Evolutionary conservation across 257 asterid species (phyloP), one percentile per base, ranked within the genome.

Genomic region (Asclepias syriaca): DNA sequence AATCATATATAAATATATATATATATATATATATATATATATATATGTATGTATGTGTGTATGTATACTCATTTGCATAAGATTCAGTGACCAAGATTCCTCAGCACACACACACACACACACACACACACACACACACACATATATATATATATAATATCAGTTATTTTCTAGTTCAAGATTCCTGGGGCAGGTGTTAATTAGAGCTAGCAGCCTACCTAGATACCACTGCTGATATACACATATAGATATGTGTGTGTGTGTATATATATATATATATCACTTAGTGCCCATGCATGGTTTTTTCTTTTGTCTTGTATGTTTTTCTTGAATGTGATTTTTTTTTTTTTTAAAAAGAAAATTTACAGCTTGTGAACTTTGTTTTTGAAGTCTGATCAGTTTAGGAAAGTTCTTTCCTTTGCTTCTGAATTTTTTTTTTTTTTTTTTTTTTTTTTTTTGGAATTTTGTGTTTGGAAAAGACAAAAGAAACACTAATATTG

Each of bases 11-110:
- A 6, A 6, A 8, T 40, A 1, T 6, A 1, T 40, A 8, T 40
- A 8, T 40, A 5, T 8, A 5, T 39, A 8, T 39, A 8, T 39
- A 29, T 0, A 0, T 6, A 40, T n/a, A n/a, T 34, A 29, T 60
- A 60, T 14, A 21, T 55, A 21, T n/a, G n/a, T n/a, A n/a, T n/a
- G n/a, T n/a, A n/a, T n/a, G n/a, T n/a, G n/a, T n/a, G n/a, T n/a
- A n/a, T n/a, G n/a, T n/a, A n/a, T n/a, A 5, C 6, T 15, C 6
- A 51, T 51, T 51, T 15, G 6, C 8, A 53, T 58, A 71, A 15
- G 68, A 71, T 58, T 43, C 75, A 22, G 74, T 71, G 67, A 14
- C 74, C 50, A 40, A 40, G 46, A 40, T 59, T 59, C 65, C 43
- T 27, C n/a, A 1, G 15, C 19, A 13, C 9, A 2, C 37, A 2